These are phyloP conservation scores for Plasmodium chabaudi DNA, from an alignment of 169 alveolate species.

Conservation along the genomic window DNA sequence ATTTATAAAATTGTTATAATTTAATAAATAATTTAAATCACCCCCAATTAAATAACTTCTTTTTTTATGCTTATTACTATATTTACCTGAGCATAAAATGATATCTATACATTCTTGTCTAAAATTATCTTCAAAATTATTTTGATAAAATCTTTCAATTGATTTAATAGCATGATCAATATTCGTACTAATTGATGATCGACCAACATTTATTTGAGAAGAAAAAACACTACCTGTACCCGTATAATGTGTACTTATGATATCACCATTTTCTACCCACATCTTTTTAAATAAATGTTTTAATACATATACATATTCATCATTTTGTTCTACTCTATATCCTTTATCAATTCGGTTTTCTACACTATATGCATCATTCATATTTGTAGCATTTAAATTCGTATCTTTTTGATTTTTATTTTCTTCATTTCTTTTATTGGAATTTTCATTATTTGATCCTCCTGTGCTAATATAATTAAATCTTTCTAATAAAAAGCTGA, in stretches of 20 bases:
- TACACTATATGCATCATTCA: no score
- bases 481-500: background rate
- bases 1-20: constrained; percentile 33
- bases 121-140: constrained; percentile 89
- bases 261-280: constrained; percentile 96
- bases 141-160: constrained; percentile 88
- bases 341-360: no score
- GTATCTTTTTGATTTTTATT: background rate
- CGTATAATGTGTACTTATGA: constrained; percentile 91
- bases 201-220: constrained; percentile 92
- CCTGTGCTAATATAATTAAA: constrained; percentile 12
- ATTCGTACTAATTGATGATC: constrained; percentile 89
- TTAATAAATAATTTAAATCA: constrained; percentile 47
- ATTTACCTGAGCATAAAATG: constrained; percentile 82
- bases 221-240: constrained; percentile 96
- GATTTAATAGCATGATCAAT: constrained; percentile 90
- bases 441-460: background rate
- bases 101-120: constrained; percentile 91
- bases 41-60: constrained; percentile 11
- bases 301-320: constrained; percentile 65
- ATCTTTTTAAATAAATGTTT: constrained; percentile 86
- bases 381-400: no score
- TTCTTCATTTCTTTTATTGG: constrained; percentile 1
- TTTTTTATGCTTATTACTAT: constrained; percentile 57
- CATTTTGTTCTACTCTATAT: constrained; percentile 24